These are phyloP conservation scores for Magnusiomyces magnusii DNA, from an alignment of 1,139 yeast species.

Conservation along the genomic window DNA sequence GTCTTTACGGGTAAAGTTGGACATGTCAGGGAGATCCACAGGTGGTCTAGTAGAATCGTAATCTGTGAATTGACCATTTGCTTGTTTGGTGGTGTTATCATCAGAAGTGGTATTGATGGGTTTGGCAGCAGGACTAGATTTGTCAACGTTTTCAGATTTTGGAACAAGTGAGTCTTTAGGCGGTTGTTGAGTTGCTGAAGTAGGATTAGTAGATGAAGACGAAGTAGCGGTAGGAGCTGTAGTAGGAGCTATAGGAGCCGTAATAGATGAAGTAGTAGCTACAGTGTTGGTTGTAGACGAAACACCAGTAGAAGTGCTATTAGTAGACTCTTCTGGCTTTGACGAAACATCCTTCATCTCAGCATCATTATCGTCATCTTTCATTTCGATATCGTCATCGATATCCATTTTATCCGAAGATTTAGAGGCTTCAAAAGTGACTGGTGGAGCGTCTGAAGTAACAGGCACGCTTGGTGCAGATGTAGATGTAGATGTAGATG, in stretches of 20 bases:
- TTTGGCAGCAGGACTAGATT: neutral
- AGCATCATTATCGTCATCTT: neutral
- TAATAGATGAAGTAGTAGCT: neutral
- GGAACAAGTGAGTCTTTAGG: neutral
- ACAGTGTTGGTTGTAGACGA: neutral
- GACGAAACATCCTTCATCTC: slow-evolving; percentile 2
- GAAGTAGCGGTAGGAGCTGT: neutral
- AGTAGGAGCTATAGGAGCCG: neutral
- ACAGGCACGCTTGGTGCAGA: neutral
- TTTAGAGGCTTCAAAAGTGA: neutral
- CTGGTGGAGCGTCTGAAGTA: neutral
- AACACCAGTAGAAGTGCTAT: neutral
- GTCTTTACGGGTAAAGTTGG: slow-evolving; percentile 73
- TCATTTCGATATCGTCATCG: slow-evolving; percentile 6
- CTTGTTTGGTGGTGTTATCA: slow-evolving; percentile 14
- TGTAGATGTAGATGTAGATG: neutral
- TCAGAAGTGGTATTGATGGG: slow-evolving; percentile 15
- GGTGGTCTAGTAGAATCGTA: slow-evolving; percentile 3
- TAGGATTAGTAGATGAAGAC: neutral
- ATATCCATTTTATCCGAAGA: slow-evolving; percentile 5
- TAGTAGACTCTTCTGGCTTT: neutral
- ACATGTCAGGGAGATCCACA: slow-evolving; percentile 29
- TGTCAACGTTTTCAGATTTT: neutral
- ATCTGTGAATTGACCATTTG: neutral
- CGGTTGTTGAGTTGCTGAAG: neutral